phyloP scores from a whole-genome alignment of 331 rosid species.

The Spiraea crenata region DNA sequence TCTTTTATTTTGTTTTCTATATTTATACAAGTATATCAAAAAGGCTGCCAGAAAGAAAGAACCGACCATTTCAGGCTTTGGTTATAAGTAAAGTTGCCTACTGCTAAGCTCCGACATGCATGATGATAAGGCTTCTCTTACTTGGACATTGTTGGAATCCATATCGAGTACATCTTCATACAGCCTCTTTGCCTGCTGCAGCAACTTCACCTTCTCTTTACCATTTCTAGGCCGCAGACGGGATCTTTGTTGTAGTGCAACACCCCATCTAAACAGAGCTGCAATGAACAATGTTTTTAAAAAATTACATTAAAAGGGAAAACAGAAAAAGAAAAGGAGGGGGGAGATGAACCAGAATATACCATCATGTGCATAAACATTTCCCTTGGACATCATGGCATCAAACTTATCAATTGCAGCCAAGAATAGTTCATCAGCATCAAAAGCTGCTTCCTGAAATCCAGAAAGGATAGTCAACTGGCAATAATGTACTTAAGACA shows the following conservation, averaged over 20 bases:
- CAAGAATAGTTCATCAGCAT: slow-evolving; percentile 89
- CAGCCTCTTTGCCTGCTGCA: slow-evolving; percentile 77
- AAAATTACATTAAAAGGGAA: neutral
- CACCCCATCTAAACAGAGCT: slow-evolving; percentile 93
- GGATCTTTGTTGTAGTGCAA: slow-evolving; percentile 83
- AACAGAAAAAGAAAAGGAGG: neutral
- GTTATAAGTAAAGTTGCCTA: slow-evolving; percentile 35
- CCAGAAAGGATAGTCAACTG: slow-evolving; percentile 19
- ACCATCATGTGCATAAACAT: slow-evolving; percentile 86
- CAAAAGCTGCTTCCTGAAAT: slow-evolving; percentile 79
- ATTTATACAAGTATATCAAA: neutral
- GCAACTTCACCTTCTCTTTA: slow-evolving; percentile 79
- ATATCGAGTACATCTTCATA: slow-evolving; percentile 77
- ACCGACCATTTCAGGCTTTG: slow-evolving; percentile 17
- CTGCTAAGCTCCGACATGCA: slow-evolving; percentile 67
- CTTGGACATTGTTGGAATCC: slow-evolving; percentile 67
- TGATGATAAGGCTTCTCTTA: slow-evolving; percentile 66
- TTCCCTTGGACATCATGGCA: slow-evolving; percentile 89
- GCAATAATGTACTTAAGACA: slow-evolving; percentile 15
- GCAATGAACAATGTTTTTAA: slow-evolving; percentile 21
- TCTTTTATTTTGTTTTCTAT: neutral
- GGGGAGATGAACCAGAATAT: slow-evolving; percentile 17
- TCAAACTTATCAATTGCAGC: slow-evolving; percentile 96
- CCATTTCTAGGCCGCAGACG: slow-evolving; percentile 74
- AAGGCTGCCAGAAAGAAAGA: slow-evolving; percentile 1